Percentiles rank a stretch among this genome's conserved stretches.
Evolutionary conservation across 192 early-diverging fungal genomes (phyloP).

Genomic region (Allomyces javanicus): DNA sequence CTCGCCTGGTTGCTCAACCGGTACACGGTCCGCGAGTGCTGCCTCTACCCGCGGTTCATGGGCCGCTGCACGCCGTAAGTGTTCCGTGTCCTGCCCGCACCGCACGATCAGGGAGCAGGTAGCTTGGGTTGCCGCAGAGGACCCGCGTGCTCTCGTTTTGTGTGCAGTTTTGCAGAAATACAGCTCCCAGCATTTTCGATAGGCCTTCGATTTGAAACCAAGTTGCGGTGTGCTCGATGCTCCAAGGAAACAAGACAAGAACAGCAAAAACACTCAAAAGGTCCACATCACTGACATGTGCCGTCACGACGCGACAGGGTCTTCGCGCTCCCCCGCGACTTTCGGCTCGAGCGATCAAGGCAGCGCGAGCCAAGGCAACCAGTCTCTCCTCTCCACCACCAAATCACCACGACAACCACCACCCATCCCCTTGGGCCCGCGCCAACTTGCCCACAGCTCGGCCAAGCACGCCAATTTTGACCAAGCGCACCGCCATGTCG

Average conservation of each 20-base stretch:
- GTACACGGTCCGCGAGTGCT: conserved; percentile 70
- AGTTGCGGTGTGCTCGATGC: background rate
- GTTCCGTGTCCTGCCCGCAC: background rate
- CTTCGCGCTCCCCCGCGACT: no score
- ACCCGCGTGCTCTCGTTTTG: background rate
- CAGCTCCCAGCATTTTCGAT: background rate
- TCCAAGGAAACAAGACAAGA: background rate
- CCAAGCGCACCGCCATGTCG: no score
- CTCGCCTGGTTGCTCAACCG: conserved; percentile 90
- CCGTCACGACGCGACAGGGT: background rate
- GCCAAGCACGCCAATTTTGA: no score
- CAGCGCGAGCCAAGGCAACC: background rate
- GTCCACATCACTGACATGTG: background rate
- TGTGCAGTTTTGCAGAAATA: background rate
- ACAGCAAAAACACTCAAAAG: background rate
- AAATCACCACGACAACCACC: background rate
- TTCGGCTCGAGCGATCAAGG: background rate
- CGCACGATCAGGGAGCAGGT: no score
- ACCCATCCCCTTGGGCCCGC: no score
- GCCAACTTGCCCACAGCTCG: no score
- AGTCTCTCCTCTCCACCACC: background rate
- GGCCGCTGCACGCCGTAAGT: conserved; percentile 62
- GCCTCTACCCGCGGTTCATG: conserved; percentile 81
- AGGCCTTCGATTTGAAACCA: background rate
- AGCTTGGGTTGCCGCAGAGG: no score